These are phyloP conservation scores for Candida vaughaniae DNA, from an alignment of 805 yeast species.

Conservation along the genomic window DNA sequence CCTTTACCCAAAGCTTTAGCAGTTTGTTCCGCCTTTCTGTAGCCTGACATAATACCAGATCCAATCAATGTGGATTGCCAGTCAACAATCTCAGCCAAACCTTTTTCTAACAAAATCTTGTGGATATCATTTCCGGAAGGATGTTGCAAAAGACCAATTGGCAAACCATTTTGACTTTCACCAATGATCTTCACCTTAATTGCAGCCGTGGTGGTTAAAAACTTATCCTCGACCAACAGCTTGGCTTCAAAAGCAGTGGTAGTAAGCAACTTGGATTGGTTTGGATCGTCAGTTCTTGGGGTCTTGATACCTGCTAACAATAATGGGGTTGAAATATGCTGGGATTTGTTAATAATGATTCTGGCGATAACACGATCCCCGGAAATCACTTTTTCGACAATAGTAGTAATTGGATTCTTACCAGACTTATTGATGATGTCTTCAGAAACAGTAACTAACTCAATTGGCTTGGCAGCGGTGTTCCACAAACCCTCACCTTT, in stretches of 20 bases:
- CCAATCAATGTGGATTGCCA: constrained; percentile 78
- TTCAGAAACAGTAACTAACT: constrained; percentile 27
- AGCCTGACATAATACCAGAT: constrained; percentile 54
- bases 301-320: constrained; percentile 71
- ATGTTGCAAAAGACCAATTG: constrained; percentile 58
- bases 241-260: constrained; percentile 64
- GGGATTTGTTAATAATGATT: constrained; percentile 43
- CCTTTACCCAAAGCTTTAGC: constrained; percentile 62
- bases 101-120: constrained; percentile 62
- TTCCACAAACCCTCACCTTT: constrained; percentile 60
- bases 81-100: constrained; percentile 73
- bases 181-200: constrained; percentile 58
- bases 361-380: constrained; percentile 79
- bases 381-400: constrained; percentile 72
- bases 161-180: constrained; percentile 58
- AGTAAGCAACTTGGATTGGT: constrained; percentile 21
- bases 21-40: constrained; percentile 63
- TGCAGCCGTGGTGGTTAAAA: constrained; percentile 57
- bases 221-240: constrained; percentile 58
- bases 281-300: constrained; percentile 62
- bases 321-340: constrained; percentile 59
- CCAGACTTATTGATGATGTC: constrained; percentile 34
- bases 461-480: constrained; percentile 15
- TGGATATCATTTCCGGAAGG: constrained; percentile 76
- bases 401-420: constrained; percentile 47